A percentile compares a stretch with the other conserved stretches of the same genome.
Conservation (phyloP, 78 protist species). For the Dictyostelium capitatum region DNA sequence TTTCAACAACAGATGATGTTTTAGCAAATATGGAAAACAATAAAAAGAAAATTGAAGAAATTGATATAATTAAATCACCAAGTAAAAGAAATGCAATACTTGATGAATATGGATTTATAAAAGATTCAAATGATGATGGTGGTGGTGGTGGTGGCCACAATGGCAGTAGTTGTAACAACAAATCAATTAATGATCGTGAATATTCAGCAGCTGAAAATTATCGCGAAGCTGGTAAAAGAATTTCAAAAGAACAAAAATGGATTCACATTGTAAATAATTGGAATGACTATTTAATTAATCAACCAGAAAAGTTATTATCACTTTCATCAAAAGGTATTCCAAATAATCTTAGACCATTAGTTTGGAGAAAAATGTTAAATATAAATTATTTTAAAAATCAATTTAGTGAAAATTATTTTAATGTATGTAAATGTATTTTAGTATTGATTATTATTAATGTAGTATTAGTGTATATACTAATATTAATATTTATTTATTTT, state of each 20-base stretch:
- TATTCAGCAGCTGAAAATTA: background rate
- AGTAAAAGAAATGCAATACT: constrained; percentile 45
- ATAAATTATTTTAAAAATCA: constrained; percentile 34
- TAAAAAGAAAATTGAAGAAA: background rate
- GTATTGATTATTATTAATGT: too few relatives aligned
- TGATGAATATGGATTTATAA: constrained; percentile 59
- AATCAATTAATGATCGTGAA: background rate
- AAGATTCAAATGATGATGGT: background rate
- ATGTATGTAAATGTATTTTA: background rate
- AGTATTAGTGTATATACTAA: background rate
- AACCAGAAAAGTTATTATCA: constrained; percentile 21
- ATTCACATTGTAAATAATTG: constrained; percentile 22
- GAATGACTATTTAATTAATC: constrained; percentile 22
- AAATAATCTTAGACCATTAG: constrained; percentile 15
- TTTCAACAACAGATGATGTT: background rate
- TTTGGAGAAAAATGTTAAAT: constrained; percentile 70
- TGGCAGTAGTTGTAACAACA: background rate
- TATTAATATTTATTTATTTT: background rate
- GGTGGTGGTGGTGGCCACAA: background rate
- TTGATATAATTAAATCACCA: constrained; percentile 46
- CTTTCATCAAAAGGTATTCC: constrained; percentile 58
- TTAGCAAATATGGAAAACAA: background rate
- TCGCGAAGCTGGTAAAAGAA: constrained; percentile 16
- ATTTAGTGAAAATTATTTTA: constrained; percentile 39
- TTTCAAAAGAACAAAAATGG: constrained; percentile 54